Evolutionary conservation across 768 basidiomycete species (phyloP).

Genomic region (Kwoniella botswanensis): DNA sequence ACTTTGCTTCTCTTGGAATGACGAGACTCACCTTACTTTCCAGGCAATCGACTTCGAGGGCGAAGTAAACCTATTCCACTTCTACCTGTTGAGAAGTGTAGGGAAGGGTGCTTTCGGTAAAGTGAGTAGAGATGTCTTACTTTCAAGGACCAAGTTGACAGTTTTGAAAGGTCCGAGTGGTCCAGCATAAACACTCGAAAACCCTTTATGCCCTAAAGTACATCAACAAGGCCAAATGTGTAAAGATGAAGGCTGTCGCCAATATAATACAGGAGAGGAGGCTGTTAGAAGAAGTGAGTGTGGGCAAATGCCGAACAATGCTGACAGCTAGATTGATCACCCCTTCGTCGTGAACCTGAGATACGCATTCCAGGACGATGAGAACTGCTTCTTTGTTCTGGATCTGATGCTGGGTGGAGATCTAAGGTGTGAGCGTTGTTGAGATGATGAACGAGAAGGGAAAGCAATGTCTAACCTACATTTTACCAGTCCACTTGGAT

Average conservation of each 20-base stretch:
- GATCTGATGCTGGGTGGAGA: slow-evolving; percentile 95
- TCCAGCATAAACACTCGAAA: slow-evolving; percentile 92
- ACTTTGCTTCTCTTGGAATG: background rate
- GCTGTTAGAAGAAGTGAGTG: slow-evolving; percentile 81
- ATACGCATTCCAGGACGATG: slow-evolving; percentile 96
- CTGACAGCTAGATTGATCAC: slow-evolving; percentile 74
- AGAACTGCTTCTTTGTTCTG: slow-evolving; percentile 96
- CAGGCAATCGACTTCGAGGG: slow-evolving; percentile 82
- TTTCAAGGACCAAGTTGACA: slow-evolving; percentile 15
- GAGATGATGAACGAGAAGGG: no score
- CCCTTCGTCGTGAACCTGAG: slow-evolving; percentile 87
- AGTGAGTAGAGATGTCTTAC: slow-evolving; percentile 62
- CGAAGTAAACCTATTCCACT: slow-evolving; percentile 92
- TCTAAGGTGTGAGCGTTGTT: slow-evolving; percentile 76
- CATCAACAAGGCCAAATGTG: slow-evolving; percentile 93
- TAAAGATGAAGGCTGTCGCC: slow-evolving; percentile 85
- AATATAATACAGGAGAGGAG: slow-evolving; percentile 94
- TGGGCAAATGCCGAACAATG: background rate
- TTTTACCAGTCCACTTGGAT: slow-evolving; percentile 77
- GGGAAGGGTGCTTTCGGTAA: slow-evolving; percentile 99
- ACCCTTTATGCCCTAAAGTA: slow-evolving; percentile 95
- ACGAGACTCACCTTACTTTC: background rate
- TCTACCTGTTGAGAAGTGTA: slow-evolving; percentile 91
- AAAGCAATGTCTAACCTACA: background rate
- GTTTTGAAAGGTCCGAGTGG: slow-evolving; percentile 78